Base-by-base conservation (phyloP, 208 protist genomes). In the Acanthamoeba healyi region DNA sequence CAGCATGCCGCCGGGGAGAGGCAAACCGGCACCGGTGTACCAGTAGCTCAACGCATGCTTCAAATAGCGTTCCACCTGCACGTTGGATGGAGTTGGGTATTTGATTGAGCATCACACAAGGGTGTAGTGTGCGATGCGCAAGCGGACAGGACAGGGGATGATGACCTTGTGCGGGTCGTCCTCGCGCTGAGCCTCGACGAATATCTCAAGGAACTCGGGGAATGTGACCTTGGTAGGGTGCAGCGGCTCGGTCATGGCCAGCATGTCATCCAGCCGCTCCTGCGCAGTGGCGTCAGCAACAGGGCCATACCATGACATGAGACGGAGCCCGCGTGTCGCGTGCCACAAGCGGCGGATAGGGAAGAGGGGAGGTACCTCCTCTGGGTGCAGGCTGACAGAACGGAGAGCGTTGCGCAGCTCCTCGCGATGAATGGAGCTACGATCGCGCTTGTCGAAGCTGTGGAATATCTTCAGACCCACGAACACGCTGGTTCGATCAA, bases 11-110 rank as follows among this genome's bases (percentile, higher is more conserved):
- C 79, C 79, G 24, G 79, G 79, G 15, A 87, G 42, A 4, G 79
- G 79, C 79, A 87, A n/a, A 12, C 79, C 79, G 29, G 79, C 79
- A 5, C 79, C 79, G 9, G 79, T 87, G 34, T 87, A 87, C 79
- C 79, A 77, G 67, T 77, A 77, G 29, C 67, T 34, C 34, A 77
- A 32, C 19, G 67, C 67, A 40, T 77, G 67, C 67, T 77, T 77
- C 29, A 77, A 40, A 29, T 77, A 77, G 1, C 67, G 67, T 22
- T 77, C 67, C 36, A 77, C 29, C 67, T 77, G 67, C 61, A 42
- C 2, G 67, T n/a, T 14, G 1, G 26, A 1, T 24, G n/a, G n/a
- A n/a, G n/a, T n/a, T n/a, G n/a, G n/a, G n/a, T n/a, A n/a, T n/a
- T n/a, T n/a, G n/a, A n/a, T n/a, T n/a, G n/a, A n/a, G n/a, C n/a